phyloP scores from a whole-genome alignment of 345 rosid species.

The Linum usitatissimum region DNA sequence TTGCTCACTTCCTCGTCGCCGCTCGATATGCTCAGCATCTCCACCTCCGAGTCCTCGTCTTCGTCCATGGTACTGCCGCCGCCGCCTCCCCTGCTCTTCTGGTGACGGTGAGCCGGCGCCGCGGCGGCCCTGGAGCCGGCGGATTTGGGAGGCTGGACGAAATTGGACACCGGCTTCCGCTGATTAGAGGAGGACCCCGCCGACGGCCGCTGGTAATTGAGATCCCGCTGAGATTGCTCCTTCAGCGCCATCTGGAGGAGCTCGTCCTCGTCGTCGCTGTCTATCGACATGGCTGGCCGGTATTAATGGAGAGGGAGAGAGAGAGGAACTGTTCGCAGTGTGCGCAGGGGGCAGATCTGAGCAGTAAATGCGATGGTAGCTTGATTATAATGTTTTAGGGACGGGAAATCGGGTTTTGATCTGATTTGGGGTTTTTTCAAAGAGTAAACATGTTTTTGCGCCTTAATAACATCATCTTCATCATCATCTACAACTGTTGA shows the following conservation, averaged over 20 bases:
- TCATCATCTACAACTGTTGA: too few relatives aligned
- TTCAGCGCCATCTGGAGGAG: conserved; percentile 91
- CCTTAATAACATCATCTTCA: too few relatives aligned
- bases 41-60: conserved; percentile 93
- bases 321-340: neutral
- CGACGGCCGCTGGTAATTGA: conserved; percentile 48
- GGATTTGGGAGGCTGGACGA: conserved; percentile 55
- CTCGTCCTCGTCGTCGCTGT: conserved; percentile 91
- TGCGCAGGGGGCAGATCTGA: neutral
- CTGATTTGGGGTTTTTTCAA: neutral
- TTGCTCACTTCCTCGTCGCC: conserved; percentile 72
- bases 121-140: neutral
- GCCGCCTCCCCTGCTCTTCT: conserved; percentile 24
- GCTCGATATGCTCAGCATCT: conserved; percentile 95
- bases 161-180: conserved; percentile 55
- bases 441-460: too few relatives aligned
- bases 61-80: conserved; percentile 36
- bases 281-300: conserved; percentile 49
- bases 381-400: neutral
- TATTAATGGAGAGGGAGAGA: neutral
- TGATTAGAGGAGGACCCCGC: conserved; percentile 28
- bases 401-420: neutral
- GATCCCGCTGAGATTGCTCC: conserved; percentile 76
- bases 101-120: conserved; percentile 2
- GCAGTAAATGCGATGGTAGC: neutral